Percentiles rank a stretch among this genome's conserved stretches.
Evolutionary conservation across 768 basidiomycete genomes (phyloP).

Genomic region (Mycena rebaudengoi): DNA sequence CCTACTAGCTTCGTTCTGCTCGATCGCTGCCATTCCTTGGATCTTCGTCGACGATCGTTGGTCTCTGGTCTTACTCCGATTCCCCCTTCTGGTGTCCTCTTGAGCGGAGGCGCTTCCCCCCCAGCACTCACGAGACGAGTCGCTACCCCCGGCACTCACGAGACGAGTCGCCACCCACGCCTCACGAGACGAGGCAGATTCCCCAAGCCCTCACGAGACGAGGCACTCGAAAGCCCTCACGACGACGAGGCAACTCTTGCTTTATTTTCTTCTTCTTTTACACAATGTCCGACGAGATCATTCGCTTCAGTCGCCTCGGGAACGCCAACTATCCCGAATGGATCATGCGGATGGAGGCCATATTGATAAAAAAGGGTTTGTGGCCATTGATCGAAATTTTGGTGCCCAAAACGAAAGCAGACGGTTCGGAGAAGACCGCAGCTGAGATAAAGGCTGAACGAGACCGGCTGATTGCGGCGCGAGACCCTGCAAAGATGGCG

Average conservation of each 20-base stretch:
- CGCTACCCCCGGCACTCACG: no score
- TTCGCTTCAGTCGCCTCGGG: neutral
- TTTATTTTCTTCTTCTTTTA: neutral
- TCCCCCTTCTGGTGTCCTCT: no score
- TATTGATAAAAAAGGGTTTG: neutral
- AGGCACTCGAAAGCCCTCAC: neutral
- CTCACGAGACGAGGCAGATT: no score
- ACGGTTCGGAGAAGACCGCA: neutral
- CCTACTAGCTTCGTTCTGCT: no score
- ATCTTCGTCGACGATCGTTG: no score
- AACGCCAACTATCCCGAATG: neutral
- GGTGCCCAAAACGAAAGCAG: neutral
- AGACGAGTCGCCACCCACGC: no score
- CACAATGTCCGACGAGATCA: neutral
- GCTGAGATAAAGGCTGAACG: neutral
- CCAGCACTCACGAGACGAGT: no score
- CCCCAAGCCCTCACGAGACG: no score
- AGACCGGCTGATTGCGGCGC: neutral
- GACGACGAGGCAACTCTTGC: neutral
- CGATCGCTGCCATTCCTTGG: no score
- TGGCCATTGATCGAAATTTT: neutral
- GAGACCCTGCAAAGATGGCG: constrained; percentile 25
- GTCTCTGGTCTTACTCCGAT: no score
- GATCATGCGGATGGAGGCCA: neutral
- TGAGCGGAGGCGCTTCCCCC: no score